phyloP scores from a whole-genome alignment of 2,329 filamentous ascomycete species.

The Escovopsis weberi region DNA sequence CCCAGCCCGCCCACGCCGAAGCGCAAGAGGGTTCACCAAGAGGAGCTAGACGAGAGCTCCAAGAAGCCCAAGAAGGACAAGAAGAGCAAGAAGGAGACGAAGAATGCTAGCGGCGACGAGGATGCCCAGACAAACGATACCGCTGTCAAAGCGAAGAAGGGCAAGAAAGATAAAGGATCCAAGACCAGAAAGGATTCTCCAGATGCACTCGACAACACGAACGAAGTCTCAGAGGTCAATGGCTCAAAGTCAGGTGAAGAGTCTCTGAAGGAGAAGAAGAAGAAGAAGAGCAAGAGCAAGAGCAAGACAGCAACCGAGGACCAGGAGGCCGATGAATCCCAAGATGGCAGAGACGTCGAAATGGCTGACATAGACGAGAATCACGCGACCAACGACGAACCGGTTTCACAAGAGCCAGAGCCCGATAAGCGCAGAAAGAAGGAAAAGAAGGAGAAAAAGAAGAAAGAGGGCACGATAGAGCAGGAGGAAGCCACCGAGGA shows the following conservation, averaged over 20 bases:
- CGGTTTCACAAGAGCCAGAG: conserved; percentile 2
- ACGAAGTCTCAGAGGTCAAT: conserved; percentile 7
- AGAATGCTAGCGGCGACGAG: conserved; percentile 7
- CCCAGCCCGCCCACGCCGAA: conserved; percentile 15
- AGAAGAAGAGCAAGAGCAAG: not conserved
- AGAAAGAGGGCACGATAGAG: conserved; percentile 13
- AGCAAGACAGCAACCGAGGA: not conserved
- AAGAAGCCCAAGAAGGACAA: conserved; percentile 11
- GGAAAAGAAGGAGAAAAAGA: conserved; percentile 16
- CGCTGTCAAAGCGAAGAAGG: conserved; percentile 13
- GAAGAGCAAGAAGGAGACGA: not conserved
- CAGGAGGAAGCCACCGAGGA: conserved; percentile 12
- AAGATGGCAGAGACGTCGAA: conserved; percentile 1
- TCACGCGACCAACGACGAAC: not conserved
- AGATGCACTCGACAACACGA: conserved; percentile 7
- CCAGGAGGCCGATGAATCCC: not conserved
- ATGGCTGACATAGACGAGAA: conserved; percentile 3
- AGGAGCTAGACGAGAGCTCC: conserved; percentile 20
- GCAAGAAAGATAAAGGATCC: conserved; percentile 21
- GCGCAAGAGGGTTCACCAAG: conserved; percentile 21
- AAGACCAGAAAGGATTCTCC: conserved; percentile 9
- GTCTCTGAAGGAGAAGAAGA: not conserved
- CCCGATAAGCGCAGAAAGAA: conserved; percentile 5
- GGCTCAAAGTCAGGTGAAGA: not conserved
- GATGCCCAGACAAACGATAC: conserved; percentile 1